Conservation (phyloP, 192 early-diverging fungal genomes). For the Phycomyces blakesleeanus region DNA sequence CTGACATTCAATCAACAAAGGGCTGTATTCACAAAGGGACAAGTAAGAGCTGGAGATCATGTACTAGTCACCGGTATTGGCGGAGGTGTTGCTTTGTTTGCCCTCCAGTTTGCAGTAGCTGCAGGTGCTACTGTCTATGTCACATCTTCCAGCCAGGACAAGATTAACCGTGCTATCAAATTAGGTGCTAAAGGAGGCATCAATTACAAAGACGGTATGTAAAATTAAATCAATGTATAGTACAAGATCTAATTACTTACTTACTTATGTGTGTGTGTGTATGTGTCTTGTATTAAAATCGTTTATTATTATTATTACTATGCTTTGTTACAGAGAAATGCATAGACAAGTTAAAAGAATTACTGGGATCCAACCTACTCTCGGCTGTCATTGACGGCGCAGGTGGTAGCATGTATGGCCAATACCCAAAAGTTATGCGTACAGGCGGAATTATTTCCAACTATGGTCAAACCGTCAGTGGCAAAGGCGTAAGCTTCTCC, state of each 20-base stretch:
- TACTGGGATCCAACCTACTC: conserved; percentile 33
- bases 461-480: conserved; percentile 57
- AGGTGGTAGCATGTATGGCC: conserved; percentile 44
- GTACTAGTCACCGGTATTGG: conserved; percentile 74
- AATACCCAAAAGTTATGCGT: conserved; percentile 42
- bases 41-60: conserved; percentile 45
- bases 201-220: conserved; percentile 61
- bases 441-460: conserved; percentile 52
- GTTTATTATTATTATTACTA: conserved; percentile 2
- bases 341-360: conserved; percentile 39
- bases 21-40: conserved; percentile 58
- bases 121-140: conserved; percentile 69
- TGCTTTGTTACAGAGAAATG: conserved; percentile 38
- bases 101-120: conserved; percentile 61
- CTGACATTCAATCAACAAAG: too few species aligned
- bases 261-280: too few species aligned
- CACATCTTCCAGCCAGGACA: conserved; percentile 59
- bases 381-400: conserved; percentile 66
- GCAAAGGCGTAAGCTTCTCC: conserved; percentile 36
- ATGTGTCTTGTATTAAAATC: too few species aligned
- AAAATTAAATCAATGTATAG: not conserved
- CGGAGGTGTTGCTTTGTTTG: conserved; percentile 68
- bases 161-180: conserved; percentile 55
- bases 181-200: conserved; percentile 68
- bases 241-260: too few species aligned